phyloP scores from a whole-genome alignment of 1,139 yeast genomes.

The Meyerozyma smithsonii region DNA sequence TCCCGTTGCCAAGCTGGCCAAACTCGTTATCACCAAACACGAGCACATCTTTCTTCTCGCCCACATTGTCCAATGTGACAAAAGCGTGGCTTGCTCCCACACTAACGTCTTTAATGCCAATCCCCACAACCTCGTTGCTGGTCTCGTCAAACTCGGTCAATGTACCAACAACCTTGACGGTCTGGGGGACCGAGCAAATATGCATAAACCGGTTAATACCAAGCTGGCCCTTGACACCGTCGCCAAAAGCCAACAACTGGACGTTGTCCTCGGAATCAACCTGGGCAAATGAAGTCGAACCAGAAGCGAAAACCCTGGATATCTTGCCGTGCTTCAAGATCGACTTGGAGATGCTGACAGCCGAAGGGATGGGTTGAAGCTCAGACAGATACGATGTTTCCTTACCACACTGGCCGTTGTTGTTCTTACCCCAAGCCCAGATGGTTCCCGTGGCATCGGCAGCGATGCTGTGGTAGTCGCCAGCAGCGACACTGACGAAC shows the following conservation, averaged over 20 bases:
- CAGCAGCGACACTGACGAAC: constrained; percentile 63
- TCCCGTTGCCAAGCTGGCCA: constrained; percentile 87
- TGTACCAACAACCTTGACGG: constrained; percentile 47
- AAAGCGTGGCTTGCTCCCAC: constrained; percentile 66
- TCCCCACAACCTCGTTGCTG: constrained; percentile 27
- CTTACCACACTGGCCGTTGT: constrained; percentile 78
- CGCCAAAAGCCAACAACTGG: constrained; percentile 63
- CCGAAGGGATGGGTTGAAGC: constrained; percentile 63
- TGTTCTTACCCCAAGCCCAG: constrained; percentile 83
- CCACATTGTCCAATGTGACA: constrained; percentile 50
- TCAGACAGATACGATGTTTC: constrained; percentile 64
- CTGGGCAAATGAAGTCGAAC: constrained; percentile 59
- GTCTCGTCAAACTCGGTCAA: constrained; percentile 40
- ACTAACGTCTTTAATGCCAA: constrained; percentile 49
- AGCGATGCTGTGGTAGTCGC: constrained; percentile 68
- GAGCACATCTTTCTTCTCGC: constrained; percentile 50
- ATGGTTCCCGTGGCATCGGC: constrained; percentile 57
- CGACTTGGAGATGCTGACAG: constrained; percentile 17
- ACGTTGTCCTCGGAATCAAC: constrained; percentile 24
- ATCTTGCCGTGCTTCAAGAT: constrained; percentile 17
- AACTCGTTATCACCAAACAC: constrained; percentile 80
- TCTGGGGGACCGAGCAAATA: constrained; percentile 63
- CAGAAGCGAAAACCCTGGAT: constrained; percentile 58
- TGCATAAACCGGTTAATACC: constrained; percentile 77
- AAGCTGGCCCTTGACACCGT: constrained; percentile 82